Conservation (phyloP, 768 basidiomycete genomes). For the Boletus insuetus region DNA sequence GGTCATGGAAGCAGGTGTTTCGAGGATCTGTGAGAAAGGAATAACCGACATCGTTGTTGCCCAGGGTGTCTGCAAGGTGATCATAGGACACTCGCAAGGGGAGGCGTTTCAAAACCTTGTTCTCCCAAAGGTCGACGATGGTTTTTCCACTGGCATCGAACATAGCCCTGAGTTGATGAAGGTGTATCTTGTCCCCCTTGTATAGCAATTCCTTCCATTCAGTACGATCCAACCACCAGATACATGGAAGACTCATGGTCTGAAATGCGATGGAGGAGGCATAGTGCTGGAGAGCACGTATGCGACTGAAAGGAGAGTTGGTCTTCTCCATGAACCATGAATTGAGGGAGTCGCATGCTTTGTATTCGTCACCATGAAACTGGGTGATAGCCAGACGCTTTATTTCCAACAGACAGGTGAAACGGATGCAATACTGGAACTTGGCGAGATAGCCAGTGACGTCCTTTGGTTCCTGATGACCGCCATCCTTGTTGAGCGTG, state of each 20-base stretch:
- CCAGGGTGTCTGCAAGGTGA: neutral
- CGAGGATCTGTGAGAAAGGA: neutral
- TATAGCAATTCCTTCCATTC: neutral
- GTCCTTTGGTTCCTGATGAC: neutral
- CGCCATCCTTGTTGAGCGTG: neutral
- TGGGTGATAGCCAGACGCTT: too few relatives aligned
- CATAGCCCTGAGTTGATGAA: neutral
- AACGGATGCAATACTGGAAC: neutral
- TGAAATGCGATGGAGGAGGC: neutral
- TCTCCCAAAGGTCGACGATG: neutral
- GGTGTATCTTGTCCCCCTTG: neutral
- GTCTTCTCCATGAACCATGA: neutral
- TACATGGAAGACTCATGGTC: neutral
- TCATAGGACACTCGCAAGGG: neutral
- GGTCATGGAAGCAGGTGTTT: neutral
- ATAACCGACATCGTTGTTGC: neutral
- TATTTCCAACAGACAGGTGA: neutral
- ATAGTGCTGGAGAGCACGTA: neutral
- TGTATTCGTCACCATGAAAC: neutral
- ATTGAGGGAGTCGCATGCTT: neutral
- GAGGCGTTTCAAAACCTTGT: neutral
- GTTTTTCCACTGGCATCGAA: neutral
- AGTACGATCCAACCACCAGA: neutral
- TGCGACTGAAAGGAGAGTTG: neutral
- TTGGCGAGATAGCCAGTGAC: neutral